Base-by-base conservation (phyloP, 2,329 filamentous ascomycete species). In the Ophiocordyceps polyrhachis-furcata region DNA sequence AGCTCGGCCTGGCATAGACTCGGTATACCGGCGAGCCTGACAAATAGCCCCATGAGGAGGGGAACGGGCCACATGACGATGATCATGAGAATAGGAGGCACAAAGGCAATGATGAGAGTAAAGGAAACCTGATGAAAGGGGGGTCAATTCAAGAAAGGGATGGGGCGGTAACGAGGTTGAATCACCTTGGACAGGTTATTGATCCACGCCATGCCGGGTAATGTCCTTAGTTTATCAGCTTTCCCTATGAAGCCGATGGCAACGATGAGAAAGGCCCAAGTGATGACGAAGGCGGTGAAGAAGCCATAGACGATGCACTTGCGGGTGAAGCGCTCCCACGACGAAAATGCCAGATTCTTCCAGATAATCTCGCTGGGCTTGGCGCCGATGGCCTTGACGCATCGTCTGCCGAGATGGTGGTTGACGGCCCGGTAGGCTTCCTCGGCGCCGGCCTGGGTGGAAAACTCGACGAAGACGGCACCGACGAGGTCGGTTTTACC, bases 391-490 rank as follows among this genome's bases (percentile, higher is more conserved):
- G 80, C 86, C 28, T 86, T 79, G 42, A 87, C 86, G 20, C 81
- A 75, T 81, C 87, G 83, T 40, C 89, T 67, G 25, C 83, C 79
- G 45, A 83, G 75, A 58, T 91, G 84, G 62, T 91, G 84, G 7
- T 85, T 75, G 25, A 93, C 69, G 19, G 77, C 80, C 61, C 95
- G 88, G 61, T 74, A 93, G 21, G 89, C 88, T 46, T 73, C 69
- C 60, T 98, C 89, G 9, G 91, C 91, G 48, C 85, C 83, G 21
- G 79, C 73, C 57, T 93, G 84, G 4, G 74, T 78, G 50, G 76
- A 73, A 56, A 94, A 98, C 57, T 96, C 88, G 50, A 98, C 83
- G 55, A 98, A 96, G n/a, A 91, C 81, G 3, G 87, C 80, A 44
- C 75, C 75, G 45, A 81, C 67, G 51, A 73, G 71, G 44, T 74